phyloP scores from a whole-genome alignment of 2,329 filamentous ascomycete genomes.

The Apiospora pterosperma region DNA sequence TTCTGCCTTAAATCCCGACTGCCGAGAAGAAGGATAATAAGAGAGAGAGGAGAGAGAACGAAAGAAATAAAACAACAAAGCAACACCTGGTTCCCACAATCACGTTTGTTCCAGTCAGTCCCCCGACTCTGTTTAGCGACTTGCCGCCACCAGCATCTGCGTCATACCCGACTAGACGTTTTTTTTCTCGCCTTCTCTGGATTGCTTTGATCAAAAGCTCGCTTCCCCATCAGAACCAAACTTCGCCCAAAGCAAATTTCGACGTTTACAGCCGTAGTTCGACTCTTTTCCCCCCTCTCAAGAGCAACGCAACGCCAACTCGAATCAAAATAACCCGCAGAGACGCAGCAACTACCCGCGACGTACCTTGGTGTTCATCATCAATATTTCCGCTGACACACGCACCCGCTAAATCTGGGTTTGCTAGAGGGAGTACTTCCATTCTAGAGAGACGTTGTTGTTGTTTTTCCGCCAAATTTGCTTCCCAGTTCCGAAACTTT shows the following conservation, averaged over 20 bases:
- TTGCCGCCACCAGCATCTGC: background rate
- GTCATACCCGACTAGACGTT: conserved; percentile 1
- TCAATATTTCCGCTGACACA: background rate
- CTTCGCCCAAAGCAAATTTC: background rate
- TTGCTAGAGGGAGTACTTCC: background rate
- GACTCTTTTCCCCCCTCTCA: background rate
- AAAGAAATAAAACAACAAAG: background rate
- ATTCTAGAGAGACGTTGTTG: background rate
- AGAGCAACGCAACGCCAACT: background rate
- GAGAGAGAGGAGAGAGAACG: background rate
- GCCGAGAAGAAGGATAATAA: background rate
- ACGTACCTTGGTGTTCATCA: background rate
- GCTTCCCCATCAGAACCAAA: background rate
- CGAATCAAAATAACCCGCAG: background rate
- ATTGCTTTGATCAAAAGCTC: background rate
- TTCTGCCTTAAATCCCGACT: background rate
- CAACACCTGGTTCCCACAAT: background rate
- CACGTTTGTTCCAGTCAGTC: background rate
- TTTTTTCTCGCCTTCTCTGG: background rate
- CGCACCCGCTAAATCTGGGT: background rate
- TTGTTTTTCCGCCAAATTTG: background rate
- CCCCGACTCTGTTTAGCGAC: conserved; percentile 1
- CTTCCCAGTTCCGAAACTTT: background rate
- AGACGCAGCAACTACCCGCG: background rate
- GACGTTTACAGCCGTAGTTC: background rate